A percentile compares a stretch with the other conserved stretches of the same genome.
Conservation (phyloP, 495 filamentous ascomycete species). For the Xanthoparmelia taractica region DNA sequence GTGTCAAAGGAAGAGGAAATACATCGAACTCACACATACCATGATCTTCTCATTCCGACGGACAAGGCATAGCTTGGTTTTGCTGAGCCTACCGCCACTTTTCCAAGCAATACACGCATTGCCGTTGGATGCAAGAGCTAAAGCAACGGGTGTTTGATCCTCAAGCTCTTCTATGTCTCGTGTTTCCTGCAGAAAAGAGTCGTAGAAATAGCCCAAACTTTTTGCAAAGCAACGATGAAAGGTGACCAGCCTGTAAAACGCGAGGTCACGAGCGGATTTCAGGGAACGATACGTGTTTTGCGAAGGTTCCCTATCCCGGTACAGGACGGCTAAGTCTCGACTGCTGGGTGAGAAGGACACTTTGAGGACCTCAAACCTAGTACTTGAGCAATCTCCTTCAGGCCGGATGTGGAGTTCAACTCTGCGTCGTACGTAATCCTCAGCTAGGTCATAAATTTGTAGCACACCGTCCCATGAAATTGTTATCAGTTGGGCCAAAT, state of each 20-base stretch:
- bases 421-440: slow-evolving; percentile 20
- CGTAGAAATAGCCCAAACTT: slow-evolving; percentile 20
- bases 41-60: slow-evolving; percentile 20
- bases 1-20: not conserved
- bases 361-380: slow-evolving; percentile 19
- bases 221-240: slow-evolving; percentile 22
- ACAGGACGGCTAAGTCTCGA: slow-evolving; percentile 23
- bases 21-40: slow-evolving; percentile 1
- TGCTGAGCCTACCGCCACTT: not conserved
- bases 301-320: not conserved
- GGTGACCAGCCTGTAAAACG: slow-evolving; percentile 21
- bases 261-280: not conserved
- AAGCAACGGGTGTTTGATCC: slow-evolving; percentile 15
- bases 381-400: slow-evolving; percentile 4
- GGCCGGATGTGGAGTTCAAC: slow-evolving; percentile 17
- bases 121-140: slow-evolving; percentile 23
- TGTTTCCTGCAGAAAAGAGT: slow-evolving; percentile 21
- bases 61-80: slow-evolving; percentile 14
- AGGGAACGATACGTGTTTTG: not conserved
- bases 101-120: slow-evolving; percentile 25
- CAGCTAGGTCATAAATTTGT: slow-evolving; percentile 19
- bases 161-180: slow-evolving; percentile 9
- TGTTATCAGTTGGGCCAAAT: slow-evolving; percentile 14
- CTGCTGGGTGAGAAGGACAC: slow-evolving; percentile 24
- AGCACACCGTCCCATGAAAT: slow-evolving; percentile 14